Evolutionary conservation across 2,329 filamentous ascomycete species (phyloP).

Genomic region (Aspergillus pseudotamarii): DNA sequence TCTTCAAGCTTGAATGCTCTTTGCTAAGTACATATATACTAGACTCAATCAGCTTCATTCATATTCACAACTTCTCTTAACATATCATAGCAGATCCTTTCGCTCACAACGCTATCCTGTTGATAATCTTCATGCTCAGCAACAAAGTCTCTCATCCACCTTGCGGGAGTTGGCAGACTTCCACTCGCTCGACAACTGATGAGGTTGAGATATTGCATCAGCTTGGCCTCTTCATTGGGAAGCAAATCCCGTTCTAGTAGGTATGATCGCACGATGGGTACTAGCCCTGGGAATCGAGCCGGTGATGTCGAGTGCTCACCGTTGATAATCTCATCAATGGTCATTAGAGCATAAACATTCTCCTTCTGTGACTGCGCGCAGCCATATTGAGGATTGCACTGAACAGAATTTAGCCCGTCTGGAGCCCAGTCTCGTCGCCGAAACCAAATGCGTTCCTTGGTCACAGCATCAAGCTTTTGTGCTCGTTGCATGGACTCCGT

Average conservation of each 20-base stretch:
- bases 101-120: slow-evolving; percentile 16
- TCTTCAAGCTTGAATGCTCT: not conserved
- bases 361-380: not conserved
- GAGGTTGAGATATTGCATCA: slow-evolving; percentile 15
- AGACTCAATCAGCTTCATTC: not conserved
- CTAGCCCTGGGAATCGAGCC: slow-evolving; percentile 14
- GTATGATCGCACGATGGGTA: slow-evolving; percentile 16
- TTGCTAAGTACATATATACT: not conserved
- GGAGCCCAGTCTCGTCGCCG: slow-evolving; percentile 76
- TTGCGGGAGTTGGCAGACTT: slow-evolving; percentile 15
- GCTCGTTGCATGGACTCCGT: slow-evolving; percentile 93
- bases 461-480: slow-evolving; percentile 75
- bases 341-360: slow-evolving; percentile 9
- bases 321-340: slow-evolving; percentile 18
- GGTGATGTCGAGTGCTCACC: slow-evolving; percentile 8
- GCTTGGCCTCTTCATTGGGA: not conserved
- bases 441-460: slow-evolving; percentile 79
- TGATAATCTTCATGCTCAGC: slow-evolving; percentile 14
- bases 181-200: slow-evolving; percentile 16
- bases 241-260: slow-evolving; percentile 12
- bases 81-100: slow-evolving; percentile 20
- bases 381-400: not conserved
- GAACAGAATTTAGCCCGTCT: not conserved
- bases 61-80: slow-evolving; percentile 2
- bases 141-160: slow-evolving; percentile 21